Conservation (phyloP, 106 monocot genomes). For the Ottelia alismoides region DNA sequence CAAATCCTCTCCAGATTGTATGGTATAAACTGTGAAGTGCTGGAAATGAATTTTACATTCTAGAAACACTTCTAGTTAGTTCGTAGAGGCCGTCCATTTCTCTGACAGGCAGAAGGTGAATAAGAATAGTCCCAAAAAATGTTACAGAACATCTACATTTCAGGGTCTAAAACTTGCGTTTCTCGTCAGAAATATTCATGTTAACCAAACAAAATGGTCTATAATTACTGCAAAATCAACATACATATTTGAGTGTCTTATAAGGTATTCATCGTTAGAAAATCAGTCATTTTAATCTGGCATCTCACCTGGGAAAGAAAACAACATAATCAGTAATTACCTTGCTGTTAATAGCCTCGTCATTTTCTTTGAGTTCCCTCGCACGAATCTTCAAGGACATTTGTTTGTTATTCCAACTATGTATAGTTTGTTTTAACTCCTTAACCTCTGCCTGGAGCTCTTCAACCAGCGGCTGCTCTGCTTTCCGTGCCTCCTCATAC, state of each 20-base stretch:
- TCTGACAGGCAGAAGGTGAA: no score
- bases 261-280: not conserved
- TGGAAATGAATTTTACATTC: no score
- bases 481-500: conserved; percentile 30
- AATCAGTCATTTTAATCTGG: not conserved
- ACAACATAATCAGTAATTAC: conserved; percentile 20
- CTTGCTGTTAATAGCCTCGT: conserved; percentile 40
- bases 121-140: no score
- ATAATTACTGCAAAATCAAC: no score
- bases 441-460: conserved; percentile 64
- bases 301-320: not conserved
- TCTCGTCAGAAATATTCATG: no score
- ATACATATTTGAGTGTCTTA: no score
- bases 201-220: no score
- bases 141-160: not conserved
- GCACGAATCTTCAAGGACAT: conserved; percentile 34
- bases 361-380: conserved; percentile 49
- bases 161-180: not conserved
- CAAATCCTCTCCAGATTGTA: no score
- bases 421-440: conserved; percentile 39
- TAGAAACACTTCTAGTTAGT: no score
- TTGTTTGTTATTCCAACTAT: conserved; percentile 74
- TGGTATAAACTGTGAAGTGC: no score
- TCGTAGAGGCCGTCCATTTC: no score
- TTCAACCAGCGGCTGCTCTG: conserved; percentile 62